These are phyloP conservation scores for Aureoboletus auriporus DNA, from an alignment of 768 basidiomycete species.

Conservation along the genomic window DNA sequence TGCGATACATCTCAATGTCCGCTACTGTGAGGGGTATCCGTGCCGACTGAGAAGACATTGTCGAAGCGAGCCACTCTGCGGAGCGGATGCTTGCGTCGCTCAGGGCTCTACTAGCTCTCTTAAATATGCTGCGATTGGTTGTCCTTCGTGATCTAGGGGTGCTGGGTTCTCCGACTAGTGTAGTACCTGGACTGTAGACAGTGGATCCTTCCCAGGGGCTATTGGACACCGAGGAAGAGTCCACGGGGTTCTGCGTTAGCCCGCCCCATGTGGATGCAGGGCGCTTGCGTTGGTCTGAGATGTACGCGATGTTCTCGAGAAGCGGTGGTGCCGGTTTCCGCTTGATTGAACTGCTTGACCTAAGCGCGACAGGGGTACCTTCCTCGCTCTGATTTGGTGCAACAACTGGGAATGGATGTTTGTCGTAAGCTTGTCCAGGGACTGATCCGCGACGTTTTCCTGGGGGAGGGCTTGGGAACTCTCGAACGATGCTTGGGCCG, in stretches of 20 bases:
- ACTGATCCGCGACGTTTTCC: conserved; percentile 27
- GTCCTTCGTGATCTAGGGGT: conserved; percentile 11
- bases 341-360: conserved; percentile 23
- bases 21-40: conserved; percentile 12
- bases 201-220: conserved; percentile 7
- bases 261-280: conserved; percentile 23
- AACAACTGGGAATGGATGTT: conserved; percentile 21
- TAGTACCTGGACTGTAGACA: background rate
- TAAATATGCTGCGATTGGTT: conserved; percentile 13
- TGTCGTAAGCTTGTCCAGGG: conserved; percentile 19
- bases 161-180: conserved; percentile 1
- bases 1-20: conserved; percentile 27
- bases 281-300: conserved; percentile 5
- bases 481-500: conserved; percentile 43
- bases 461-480: conserved; percentile 51
- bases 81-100: conserved; percentile 29
- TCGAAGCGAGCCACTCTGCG: conserved; percentile 29
- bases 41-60: conserved; percentile 11
- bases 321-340: conserved; percentile 29
- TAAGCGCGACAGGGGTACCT: conserved; percentile 2
- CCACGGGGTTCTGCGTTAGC: conserved; percentile 6
- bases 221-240: conserved; percentile 5
- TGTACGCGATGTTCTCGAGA: conserved; percentile 13
- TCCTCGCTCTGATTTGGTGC: conserved; percentile 19
- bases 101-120: conserved; percentile 18